Percentiles rank a stretch among this genome's conserved stretches.
These are phyloP conservation scores for Lotus japonicus DNA, from an alignment of 306 rosid species.

Conservation along the genomic window DNA sequence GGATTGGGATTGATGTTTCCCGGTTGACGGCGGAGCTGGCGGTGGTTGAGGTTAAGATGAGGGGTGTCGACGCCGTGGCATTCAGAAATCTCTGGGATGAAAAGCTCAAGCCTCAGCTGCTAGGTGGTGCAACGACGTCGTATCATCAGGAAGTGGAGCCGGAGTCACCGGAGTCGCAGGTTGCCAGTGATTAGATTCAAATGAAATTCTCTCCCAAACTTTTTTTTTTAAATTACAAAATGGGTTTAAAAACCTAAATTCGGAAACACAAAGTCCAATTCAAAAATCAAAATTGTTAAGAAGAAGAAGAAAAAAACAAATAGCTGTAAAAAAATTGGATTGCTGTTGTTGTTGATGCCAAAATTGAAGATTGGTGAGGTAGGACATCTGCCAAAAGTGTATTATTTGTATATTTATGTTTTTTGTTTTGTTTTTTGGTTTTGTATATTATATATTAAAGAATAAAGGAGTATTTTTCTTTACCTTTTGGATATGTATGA, in stretches of 20 bases:
- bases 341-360: background rate
- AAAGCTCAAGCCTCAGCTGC: slow-evolving; percentile 28
- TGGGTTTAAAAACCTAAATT: background rate
- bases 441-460: no score
- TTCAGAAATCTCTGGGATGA: slow-evolving; percentile 18
- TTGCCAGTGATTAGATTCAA: background rate
- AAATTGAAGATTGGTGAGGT: background rate
- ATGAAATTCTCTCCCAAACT: background rate
- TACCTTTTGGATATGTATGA: no score
- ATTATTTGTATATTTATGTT: background rate
- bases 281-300: background rate
- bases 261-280: background rate
- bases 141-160: background rate
- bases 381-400: background rate
- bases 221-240: background rate
- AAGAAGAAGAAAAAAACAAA: background rate
- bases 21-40: slow-evolving; percentile 28
- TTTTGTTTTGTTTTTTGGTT: background rate
- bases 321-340: background rate
- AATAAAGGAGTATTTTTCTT: no score
- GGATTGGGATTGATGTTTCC: slow-evolving; percentile 26
- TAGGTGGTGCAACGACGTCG: slow-evolving; percentile 23
- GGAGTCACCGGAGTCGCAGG: background rate
- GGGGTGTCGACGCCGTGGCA: background rate
- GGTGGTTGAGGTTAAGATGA: slow-evolving; percentile 22